phyloP scores from a whole-genome alignment of 129 eudicot species.

The Tagetes patula region DNA sequence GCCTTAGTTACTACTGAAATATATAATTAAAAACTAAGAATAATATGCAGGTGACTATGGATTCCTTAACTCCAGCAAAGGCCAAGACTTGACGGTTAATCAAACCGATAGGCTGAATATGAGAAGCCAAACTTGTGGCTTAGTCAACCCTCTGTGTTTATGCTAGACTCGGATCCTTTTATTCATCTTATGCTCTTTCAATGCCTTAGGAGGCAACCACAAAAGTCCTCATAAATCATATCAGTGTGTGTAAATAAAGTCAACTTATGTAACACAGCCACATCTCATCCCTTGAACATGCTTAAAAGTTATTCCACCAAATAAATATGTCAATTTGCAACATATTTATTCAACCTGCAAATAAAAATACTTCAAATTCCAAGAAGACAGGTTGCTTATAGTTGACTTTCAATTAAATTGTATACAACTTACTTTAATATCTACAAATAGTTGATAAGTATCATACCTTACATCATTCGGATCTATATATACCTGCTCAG shows the following conservation, averaged over 20 bases:
- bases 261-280: constrained; percentile 29
- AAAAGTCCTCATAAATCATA: constrained; percentile 8
- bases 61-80: too few species aligned
- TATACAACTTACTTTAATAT: background rate
- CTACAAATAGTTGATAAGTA: constrained; percentile 11
- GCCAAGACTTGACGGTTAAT: too few species aligned
- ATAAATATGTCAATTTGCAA: constrained; percentile 21
- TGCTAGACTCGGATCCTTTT: constrained; percentile 23
- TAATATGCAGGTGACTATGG: too few species aligned
- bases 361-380: constrained; percentile 17
- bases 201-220: constrained; percentile 22
- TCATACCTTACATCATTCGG: constrained; percentile 25
- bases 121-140: constrained; percentile 4
- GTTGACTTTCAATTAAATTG: constrained; percentile 22
- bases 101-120: background rate
- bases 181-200: constrained; percentile 24
- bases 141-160: constrained; percentile 10
- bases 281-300: constrained; percentile 40
- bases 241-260: constrained; percentile 20
- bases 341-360: constrained; percentile 4
- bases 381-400: constrained; percentile 26
- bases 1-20: too few species aligned
- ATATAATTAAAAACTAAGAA: too few species aligned
- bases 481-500: constrained; percentile 32
- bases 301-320: constrained; percentile 32